These are phyloP conservation scores for Hypocreales sp. DNA, from an alignment of 2,329 filamentous ascomycete genomes.

Conservation along the genomic window DNA sequence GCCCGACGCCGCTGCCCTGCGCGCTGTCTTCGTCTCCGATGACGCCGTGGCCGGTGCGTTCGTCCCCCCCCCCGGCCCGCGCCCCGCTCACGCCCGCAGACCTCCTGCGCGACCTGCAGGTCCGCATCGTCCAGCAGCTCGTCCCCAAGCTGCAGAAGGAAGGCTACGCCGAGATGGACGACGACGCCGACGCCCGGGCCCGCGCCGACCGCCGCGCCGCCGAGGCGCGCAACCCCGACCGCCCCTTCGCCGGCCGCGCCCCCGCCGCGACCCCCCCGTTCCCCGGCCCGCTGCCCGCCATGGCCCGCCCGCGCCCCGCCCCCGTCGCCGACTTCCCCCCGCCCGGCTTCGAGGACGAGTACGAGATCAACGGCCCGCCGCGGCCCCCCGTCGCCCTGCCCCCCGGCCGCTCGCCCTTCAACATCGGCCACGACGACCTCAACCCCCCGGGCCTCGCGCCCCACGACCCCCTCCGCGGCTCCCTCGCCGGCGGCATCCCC, in stretches of 20 bases:
- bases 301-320: slow-evolving; percentile 37
- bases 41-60: slow-evolving; percentile 39
- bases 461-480: slow-evolving; percentile 60
- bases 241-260: slow-evolving; percentile 25
- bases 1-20: slow-evolving; percentile 25
- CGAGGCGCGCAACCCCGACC: slow-evolving; percentile 19
- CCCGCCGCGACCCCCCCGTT: slow-evolving; percentile 54
- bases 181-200: slow-evolving; percentile 24
- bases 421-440: slow-evolving; percentile 73
- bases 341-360: slow-evolving; percentile 86
- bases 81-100: slow-evolving; percentile 20
- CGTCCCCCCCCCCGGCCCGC: background rate
- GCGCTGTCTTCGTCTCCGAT: slow-evolving; percentile 58
- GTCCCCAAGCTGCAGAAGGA: slow-evolving; percentile 63
- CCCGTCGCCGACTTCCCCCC: slow-evolving; percentile 66
- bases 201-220: slow-evolving; percentile 23
- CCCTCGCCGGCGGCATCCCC: slow-evolving; percentile 44
- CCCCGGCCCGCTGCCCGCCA: slow-evolving; percentile 46
- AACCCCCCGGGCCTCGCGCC: slow-evolving; percentile 79
- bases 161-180: slow-evolving; percentile 51
- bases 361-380: slow-evolving; percentile 57
- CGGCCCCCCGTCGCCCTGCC: slow-evolving; percentile 15
- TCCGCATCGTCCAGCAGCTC: slow-evolving; percentile 71
- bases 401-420: slow-evolving; percentile 41
- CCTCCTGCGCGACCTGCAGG: slow-evolving; percentile 56